A percentile compares a stretch with the other conserved stretches of the same genome.
phyloP scores from a whole-genome alignment of 192 early-diverging fungal genomes.

The Coemansia sp. region DNA sequence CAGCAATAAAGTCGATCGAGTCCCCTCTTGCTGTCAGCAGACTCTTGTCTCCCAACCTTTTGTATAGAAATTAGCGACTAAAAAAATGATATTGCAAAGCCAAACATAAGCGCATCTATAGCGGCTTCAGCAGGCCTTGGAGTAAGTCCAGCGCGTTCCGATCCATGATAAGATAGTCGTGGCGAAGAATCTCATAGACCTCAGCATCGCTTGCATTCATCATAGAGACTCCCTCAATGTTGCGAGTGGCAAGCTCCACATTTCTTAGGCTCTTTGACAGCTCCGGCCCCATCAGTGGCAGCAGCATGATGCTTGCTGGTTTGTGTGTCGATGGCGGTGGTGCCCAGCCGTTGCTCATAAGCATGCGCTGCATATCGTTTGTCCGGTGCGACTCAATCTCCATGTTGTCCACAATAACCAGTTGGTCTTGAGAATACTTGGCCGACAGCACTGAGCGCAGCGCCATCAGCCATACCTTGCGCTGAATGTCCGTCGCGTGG shows the following conservation, averaged over 20 bases:
- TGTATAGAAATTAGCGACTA: constrained; percentile 7
- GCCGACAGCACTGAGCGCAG: constrained; percentile 80
- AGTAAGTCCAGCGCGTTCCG: constrained; percentile 62
- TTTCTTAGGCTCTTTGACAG: constrained; percentile 43
- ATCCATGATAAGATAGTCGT: constrained; percentile 67
- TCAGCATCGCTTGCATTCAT: constrained; percentile 64
- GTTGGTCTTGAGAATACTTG: constrained; percentile 88
- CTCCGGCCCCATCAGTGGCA: constrained; percentile 43
- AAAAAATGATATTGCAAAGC: not conserved
- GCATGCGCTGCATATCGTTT: constrained; percentile 54
- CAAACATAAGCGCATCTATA: constrained; percentile 16
- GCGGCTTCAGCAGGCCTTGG: constrained; percentile 54
- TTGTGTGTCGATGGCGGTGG: constrained; percentile 20
- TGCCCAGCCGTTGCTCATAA: constrained; percentile 41
- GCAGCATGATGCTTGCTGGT: constrained; percentile 26
- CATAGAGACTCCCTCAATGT: constrained; percentile 59
- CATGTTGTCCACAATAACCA: constrained; percentile 77
- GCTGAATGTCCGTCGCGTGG: constrained; percentile 76
- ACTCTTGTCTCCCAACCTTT: constrained; percentile 14
- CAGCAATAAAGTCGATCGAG: constrained; percentile 38
- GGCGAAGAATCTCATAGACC: constrained; percentile 65
- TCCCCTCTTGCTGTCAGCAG: constrained; percentile 30
- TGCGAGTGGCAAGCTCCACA: constrained; percentile 60
- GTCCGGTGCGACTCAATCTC: constrained; percentile 58
- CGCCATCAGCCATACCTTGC: constrained; percentile 83